Base-by-base conservation (phyloP, 805 yeast genomes). In the Starmerella cellae region DNA sequence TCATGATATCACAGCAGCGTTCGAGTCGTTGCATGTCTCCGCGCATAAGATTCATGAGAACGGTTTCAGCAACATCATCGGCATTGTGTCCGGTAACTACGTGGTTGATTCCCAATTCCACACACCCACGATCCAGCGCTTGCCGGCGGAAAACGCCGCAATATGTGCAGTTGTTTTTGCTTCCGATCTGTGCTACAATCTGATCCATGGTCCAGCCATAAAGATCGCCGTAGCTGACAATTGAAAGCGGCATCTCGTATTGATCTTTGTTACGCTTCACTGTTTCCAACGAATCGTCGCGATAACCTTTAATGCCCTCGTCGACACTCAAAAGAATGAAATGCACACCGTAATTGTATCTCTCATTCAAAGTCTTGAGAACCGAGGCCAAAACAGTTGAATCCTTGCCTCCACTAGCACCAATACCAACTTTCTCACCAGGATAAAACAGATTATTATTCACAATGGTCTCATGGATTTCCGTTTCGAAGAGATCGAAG, bases 171-270 rank as follows among this genome's bases (percentile, higher is more conserved):
- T 94, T 82, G 52, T 84, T 84, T 58, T 94, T 70, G 29, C 82
- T 79, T 5, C 97, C 97, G 1, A 95, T 91, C 58, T 91, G 82
- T 1, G 87, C 77, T 1, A 91, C 99, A 39, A 91, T 84, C 55
- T 84, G 93, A 65, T 91, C 99, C 99, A 91, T 91, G 11, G 94
- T 83, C 99, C 99, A 91, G 55, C 87, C 78, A 59, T 91, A 91
- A 13, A 91, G 66, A 24, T 87, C 95, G 49, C 75, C 75, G 55
- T 91, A 91, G 13, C 94, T 81, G 4, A 91, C 77, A 43, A 83
- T 79, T 54, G 77, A 79, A 41, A 83, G 62, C 1, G 84, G 85
- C 69, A 83, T 69, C n/a, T 70, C 68, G 57, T 83, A 83, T 60
- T 91, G 98, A 22, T 66, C 63, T 60, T 84, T 84, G 61, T 91